Evolutionary conservation across 176 grass and related monocot genomes (phyloP).

Genomic region (Miscanthus lutarioriparius): DNA sequence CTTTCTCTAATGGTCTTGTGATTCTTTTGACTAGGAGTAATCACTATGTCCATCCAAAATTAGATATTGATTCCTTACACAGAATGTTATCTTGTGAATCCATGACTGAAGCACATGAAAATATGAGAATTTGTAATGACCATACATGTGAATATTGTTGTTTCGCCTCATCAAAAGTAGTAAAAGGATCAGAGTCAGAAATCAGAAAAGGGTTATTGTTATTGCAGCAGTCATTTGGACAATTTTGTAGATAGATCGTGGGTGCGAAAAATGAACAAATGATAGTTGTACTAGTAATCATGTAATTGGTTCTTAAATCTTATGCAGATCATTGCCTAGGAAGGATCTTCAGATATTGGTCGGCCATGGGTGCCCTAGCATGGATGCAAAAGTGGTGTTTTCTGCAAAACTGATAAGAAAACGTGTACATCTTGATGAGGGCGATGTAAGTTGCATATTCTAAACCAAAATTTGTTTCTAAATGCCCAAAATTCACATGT

Average conservation of each 20-base stretch:
- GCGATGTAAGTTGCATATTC: slow-evolving; percentile 70
- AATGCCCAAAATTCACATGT: background rate
- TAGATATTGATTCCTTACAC: background rate
- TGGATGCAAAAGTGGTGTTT: slow-evolving; percentile 82
- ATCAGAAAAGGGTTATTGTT: background rate
- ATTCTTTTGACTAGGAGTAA: slow-evolving; percentile 10
- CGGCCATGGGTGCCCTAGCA: slow-evolving; percentile 81
- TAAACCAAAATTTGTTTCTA: slow-evolving; percentile 21
- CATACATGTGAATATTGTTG: background rate
- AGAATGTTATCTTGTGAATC: background rate
- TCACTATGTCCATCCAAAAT: background rate
- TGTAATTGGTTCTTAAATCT: slow-evolving; percentile 31
- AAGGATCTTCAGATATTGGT: slow-evolving; percentile 93
- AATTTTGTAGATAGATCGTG: slow-evolving; percentile 8
- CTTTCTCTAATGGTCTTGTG: background rate
- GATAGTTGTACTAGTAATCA: background rate
- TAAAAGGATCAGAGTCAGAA: background rate
- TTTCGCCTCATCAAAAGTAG: background rate
- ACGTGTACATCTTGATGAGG: slow-evolving; percentile 92
- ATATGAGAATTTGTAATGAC: background rate
- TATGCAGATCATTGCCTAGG: slow-evolving; percentile 69
- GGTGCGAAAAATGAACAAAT: background rate
- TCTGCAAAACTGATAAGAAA: slow-evolving; percentile 94
- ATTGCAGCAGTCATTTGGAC: background rate
- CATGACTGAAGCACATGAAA: slow-evolving; percentile 15